Conservation (phyloP, 495 filamentous ascomycete genomes). For the Podospora pseudocomata region DNA sequence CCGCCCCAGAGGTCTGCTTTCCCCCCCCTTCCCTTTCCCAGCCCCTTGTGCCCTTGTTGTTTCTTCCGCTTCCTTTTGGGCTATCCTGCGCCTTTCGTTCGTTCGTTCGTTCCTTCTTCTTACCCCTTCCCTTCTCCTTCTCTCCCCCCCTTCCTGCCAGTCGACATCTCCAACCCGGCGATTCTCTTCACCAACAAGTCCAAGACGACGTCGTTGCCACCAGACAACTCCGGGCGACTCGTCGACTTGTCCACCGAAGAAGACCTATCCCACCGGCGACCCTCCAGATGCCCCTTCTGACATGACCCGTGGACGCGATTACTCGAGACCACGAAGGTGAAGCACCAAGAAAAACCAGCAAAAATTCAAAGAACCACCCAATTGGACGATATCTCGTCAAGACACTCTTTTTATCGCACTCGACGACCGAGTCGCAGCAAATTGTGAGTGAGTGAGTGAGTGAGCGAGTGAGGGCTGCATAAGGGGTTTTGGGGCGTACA, state of each 20-base stretch:
- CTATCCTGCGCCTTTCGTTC: slow-evolving; percentile 18
- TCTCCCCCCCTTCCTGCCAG: slow-evolving; percentile 15
- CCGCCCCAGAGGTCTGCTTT: slow-evolving; percentile 24
- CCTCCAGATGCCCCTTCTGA: slow-evolving; percentile 32
- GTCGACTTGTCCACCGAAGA: slow-evolving; percentile 21
- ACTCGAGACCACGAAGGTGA: slow-evolving; percentile 26
- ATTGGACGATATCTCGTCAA: slow-evolving; percentile 41
- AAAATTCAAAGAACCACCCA: slow-evolving; percentile 5
- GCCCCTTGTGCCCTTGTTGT: slow-evolving; percentile 24
- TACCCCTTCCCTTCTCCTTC: slow-evolving; percentile 18
- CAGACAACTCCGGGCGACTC: slow-evolving; percentile 31
- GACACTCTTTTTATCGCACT: slow-evolving; percentile 44
- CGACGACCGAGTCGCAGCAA: slow-evolving; percentile 7
- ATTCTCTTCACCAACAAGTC: slow-evolving; percentile 17
- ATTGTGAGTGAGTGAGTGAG: slow-evolving; percentile 23
- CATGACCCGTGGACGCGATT: slow-evolving; percentile 34
- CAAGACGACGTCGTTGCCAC: slow-evolving; percentile 32
- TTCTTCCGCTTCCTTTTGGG: slow-evolving; percentile 22
- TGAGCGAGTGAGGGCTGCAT: slow-evolving; percentile 5
- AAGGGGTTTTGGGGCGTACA: slow-evolving; percentile 8
- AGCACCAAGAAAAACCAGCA: slow-evolving; percentile 14
- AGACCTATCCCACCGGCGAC: slow-evolving; percentile 22
- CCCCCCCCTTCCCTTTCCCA: slow-evolving; percentile 26
- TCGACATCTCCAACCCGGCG: slow-evolving; percentile 28
- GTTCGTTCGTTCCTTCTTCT: slow-evolving; percentile 28